Conservation (phyloP, 169 alveolate genomes). For the Condylostoma magnum region DNA sequence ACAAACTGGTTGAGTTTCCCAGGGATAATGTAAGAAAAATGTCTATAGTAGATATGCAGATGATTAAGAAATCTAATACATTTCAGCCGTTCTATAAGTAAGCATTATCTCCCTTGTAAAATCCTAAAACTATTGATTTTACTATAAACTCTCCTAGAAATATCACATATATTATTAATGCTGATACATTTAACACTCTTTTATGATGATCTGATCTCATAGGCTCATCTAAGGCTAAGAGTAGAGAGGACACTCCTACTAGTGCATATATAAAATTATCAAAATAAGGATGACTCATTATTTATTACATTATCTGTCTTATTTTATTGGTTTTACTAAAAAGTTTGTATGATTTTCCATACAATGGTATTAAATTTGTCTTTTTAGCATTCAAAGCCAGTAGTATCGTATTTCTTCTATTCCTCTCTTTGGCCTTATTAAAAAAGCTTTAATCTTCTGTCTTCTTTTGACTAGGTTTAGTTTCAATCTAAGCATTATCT, state of each 20-base stretch:
- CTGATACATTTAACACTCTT: neutral
- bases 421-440: too few relatives aligned
- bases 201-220: neutral
- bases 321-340: constrained; percentile 26
- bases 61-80: constrained; percentile 62
- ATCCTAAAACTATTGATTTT: constrained; percentile 47
- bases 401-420: neutral
- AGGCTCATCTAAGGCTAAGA: constrained; percentile 42
- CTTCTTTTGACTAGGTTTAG: neutral
- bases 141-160: constrained; percentile 33
- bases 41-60: neutral
- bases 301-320: constrained; percentile 20
- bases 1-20: neutral
- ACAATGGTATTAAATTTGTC: neutral
- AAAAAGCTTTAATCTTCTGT: too few relatives aligned
- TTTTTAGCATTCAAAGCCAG: neutral
- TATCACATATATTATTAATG: neutral
- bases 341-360: constrained; percentile 35
- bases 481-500: neutral
- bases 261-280: constrained; percentile 41
- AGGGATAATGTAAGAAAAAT: neutral
- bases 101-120: constrained; percentile 36
- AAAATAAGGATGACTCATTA: constrained; percentile 39
- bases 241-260: constrained; percentile 35
- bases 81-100: constrained; percentile 72